Conservation (phyloP, 345 rosid species). For the Geranium brycei region DNA sequence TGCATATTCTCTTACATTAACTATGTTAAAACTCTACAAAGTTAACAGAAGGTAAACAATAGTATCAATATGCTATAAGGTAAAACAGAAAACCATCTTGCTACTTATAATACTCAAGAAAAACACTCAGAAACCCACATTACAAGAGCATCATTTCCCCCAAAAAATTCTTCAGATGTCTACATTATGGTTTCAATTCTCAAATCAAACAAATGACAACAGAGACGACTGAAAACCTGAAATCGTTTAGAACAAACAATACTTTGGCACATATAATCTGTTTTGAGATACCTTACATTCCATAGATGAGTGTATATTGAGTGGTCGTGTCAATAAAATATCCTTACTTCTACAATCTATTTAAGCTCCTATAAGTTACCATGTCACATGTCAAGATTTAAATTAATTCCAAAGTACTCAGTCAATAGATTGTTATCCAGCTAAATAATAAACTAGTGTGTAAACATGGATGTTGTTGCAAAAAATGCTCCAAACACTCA, state of each 20-base stretch:
- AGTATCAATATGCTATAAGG: background rate
- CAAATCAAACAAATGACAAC: background rate
- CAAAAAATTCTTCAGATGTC: background rate
- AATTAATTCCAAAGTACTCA: background rate
- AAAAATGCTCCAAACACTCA: too few relatives aligned
- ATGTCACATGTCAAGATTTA: too few relatives aligned
- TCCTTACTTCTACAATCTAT: background rate
- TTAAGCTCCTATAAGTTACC: background rate
- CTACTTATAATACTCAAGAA: background rate
- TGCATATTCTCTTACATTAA: conserved; percentile 17
- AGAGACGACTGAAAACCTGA: background rate
- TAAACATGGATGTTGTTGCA: background rate
- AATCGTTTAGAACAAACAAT: background rate
- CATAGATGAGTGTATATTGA: background rate
- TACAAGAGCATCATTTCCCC: background rate
- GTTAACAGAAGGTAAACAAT: too few relatives aligned
- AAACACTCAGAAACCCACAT: background rate
- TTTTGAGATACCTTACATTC: background rate
- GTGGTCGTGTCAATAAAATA: too few relatives aligned
- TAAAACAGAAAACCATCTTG: background rate
- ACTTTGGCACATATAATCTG: background rate
- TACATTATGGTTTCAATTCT: background rate
- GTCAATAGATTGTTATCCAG: background rate
- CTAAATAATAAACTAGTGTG: background rate
- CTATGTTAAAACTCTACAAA: conserved; percentile 3